A percentile compares a stretch with the other conserved stretches of the same genome.
These are phyloP conservation scores for Globisporangium lucens DNA, from an alignment of 352 stramenopile genomes.

Conservation along the genomic window DNA sequence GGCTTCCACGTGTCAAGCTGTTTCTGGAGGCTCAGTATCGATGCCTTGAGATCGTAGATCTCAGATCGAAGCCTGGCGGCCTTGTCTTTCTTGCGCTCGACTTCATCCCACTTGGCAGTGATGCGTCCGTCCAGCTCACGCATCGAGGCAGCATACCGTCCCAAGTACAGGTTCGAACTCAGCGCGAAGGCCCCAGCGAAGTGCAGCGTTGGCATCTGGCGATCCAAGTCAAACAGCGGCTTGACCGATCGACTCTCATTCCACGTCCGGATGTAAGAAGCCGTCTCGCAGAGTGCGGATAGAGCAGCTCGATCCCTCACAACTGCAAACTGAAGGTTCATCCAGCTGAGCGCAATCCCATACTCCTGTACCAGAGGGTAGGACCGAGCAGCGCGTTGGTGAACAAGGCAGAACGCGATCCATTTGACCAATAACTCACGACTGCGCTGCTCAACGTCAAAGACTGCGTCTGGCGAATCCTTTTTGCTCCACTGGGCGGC, in stretches of 20 bases:
- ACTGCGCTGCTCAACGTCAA: slow-evolving; percentile 37
- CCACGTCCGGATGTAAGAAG: slow-evolving; percentile 39
- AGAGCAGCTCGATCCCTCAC: slow-evolving; percentile 29
- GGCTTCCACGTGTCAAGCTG: not conserved
- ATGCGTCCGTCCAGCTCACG: not conserved
- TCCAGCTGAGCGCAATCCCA: slow-evolving; percentile 38
- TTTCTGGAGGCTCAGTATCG: not conserved
- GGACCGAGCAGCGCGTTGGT: not conserved
- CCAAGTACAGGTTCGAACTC: not conserved
- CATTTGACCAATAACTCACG: slow-evolving; percentile 38
- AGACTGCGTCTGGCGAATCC: slow-evolving; percentile 1
- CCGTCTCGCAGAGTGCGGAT: slow-evolving; percentile 26
- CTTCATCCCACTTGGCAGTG: not conserved
- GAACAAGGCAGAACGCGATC: slow-evolving; percentile 24
- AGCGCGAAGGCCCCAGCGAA: slow-evolving; percentile 29
- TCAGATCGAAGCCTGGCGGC: too few relatives aligned
- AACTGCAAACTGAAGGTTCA: slow-evolving; percentile 31
- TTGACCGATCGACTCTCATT: slow-evolving; percentile 11
- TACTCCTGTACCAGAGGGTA: slow-evolving; percentile 20
- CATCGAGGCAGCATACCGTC: not conserved
- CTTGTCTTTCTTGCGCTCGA: not conserved
- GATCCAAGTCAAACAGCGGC: slow-evolving; percentile 38
- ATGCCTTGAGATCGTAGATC: not conserved
- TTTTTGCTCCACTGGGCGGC: not conserved
- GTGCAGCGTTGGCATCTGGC: slow-evolving; percentile 29